A percentile compares a stretch with the other conserved stretches of the same genome.
phyloP scores from a whole-genome alignment of 345 rosid species.

The Euphorbia pulcherrima region DNA sequence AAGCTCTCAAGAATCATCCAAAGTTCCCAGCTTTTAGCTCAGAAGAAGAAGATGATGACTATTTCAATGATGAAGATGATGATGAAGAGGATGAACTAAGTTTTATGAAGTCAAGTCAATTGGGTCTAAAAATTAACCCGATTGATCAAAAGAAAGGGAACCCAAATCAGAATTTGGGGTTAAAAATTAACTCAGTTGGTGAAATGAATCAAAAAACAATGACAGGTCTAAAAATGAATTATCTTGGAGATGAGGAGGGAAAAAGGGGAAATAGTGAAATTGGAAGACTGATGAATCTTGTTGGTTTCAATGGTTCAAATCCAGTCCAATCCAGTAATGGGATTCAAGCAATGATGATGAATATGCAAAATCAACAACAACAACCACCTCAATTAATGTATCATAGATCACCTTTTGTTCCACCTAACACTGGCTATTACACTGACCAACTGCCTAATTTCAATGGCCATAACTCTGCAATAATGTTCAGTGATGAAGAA shows the following conservation, averaged over 20 bases:
- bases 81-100: constrained; percentile 34
- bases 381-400: constrained; percentile 64
- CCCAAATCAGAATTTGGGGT: constrained; percentile 46
- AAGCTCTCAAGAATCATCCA: constrained; percentile 47
- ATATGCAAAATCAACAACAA: constrained; percentile 49
- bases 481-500: constrained; percentile 47
- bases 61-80: constrained; percentile 32
- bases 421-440: constrained; percentile 56
- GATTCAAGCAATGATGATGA: constrained; percentile 45
- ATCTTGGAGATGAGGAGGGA: constrained; percentile 20
- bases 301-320: constrained; percentile 31
- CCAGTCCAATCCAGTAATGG: constrained; percentile 31
- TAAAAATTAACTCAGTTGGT: constrained; percentile 32
- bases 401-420: constrained; percentile 49
- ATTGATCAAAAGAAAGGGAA: constrained; percentile 51
- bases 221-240: constrained; percentile 52
- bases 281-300: constrained; percentile 47
- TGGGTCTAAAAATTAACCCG: constrained; percentile 32
- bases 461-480: constrained; percentile 23
- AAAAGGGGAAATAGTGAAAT: constrained; percentile 42
- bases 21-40: constrained; percentile 30
- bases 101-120: constrained; percentile 28
- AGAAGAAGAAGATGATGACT: constrained; percentile 47
- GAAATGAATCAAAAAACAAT: constrained; percentile 44
- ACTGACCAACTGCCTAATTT: constrained; percentile 31